Evolutionary conservation across 75 land plant genomes (phyloP).

Genomic region (Adiantum capillusveneris): DNA sequence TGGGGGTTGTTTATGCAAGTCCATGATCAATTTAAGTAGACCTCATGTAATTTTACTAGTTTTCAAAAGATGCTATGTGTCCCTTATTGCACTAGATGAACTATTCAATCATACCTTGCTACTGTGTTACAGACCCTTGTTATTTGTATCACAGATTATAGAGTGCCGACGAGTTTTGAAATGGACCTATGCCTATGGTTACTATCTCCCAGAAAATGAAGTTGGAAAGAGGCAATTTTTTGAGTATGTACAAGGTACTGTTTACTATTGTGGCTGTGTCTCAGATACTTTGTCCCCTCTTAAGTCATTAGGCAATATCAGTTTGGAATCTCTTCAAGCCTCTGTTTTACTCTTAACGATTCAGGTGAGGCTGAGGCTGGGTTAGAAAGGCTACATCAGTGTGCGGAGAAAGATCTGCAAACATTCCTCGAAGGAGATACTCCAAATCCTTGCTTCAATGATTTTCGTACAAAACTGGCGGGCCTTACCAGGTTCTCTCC

Average conservation of each 20-base stretch:
- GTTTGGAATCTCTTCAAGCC: too few relatives aligned
- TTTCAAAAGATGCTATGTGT: too few relatives aligned
- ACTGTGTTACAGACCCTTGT: too few relatives aligned
- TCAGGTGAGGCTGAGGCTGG: slow-evolving; percentile 98
- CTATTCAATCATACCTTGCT: too few relatives aligned
- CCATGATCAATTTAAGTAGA: too few relatives aligned
- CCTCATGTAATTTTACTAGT: too few relatives aligned
- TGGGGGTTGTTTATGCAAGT: too few relatives aligned
- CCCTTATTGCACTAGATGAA: too few relatives aligned
- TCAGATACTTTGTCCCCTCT: too few relatives aligned
- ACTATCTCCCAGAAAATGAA: slow-evolving; percentile 82
- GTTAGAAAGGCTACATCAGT: slow-evolving; percentile 90
- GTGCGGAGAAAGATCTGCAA: slow-evolving; percentile 91
- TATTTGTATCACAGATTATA: slow-evolving; percentile 53
- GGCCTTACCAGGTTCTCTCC: slow-evolving; percentile 71
- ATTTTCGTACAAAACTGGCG: slow-evolving; percentile 88
- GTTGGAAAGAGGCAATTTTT: slow-evolving; percentile 68
- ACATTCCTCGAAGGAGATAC: slow-evolving; percentile 56
- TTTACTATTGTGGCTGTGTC: too few relatives aligned
- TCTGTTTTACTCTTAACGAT: too few relatives aligned
- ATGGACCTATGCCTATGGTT: slow-evolving; percentile 98
- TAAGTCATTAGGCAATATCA: too few relatives aligned
- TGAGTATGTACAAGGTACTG: slow-evolving; percentile 90
- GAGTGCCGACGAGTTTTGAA: slow-evolving; percentile 88
- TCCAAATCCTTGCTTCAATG: slow-evolving; percentile 58